Conservation (phyloP, 2,329 filamentous ascomycete genomes). For the Fusarium sp. region DNA sequence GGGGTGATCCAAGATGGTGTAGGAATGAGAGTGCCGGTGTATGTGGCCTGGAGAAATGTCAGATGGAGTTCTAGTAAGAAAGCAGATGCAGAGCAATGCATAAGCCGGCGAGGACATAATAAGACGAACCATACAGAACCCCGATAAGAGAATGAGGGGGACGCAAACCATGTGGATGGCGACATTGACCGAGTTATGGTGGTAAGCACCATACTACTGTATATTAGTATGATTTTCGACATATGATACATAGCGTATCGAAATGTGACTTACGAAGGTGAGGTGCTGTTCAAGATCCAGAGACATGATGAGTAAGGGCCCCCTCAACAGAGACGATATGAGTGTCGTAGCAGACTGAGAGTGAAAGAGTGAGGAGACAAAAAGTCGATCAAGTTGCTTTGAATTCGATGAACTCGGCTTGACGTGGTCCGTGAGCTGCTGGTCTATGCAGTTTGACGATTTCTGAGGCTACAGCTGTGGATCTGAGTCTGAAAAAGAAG, state of each 20-base stretch:
- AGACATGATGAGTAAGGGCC: conserved; percentile 57
- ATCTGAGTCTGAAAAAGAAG: conserved; percentile 7
- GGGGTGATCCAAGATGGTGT: conserved; percentile 73
- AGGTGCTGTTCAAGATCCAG: conserved; percentile 85
- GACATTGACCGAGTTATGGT: conserved; percentile 80
- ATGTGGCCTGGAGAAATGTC: conserved; percentile 60
- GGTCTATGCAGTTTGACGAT: conserved; percentile 8
- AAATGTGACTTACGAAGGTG: conserved; percentile 71
- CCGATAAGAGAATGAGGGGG: conserved; percentile 76
- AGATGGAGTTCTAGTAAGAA: not conserved
- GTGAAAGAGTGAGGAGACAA: conserved; percentile 7
- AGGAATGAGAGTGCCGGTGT: conserved; percentile 69
- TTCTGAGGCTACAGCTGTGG: conserved; percentile 25
- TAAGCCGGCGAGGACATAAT: conserved; percentile 1
- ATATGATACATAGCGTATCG: not conserved
- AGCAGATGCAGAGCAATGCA: not conserved
- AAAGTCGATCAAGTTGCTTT: conserved; percentile 15
- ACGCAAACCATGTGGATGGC: conserved; percentile 84
- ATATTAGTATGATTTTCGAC: conserved; percentile 20
- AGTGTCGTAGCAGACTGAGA: not conserved
- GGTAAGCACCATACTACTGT: conserved; percentile 81
- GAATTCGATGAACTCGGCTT: conserved; percentile 9
- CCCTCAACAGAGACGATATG: conserved; percentile 19
- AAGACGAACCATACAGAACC: conserved; percentile 73
- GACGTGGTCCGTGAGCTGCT: conserved; percentile 19